Evolutionary conservation across 2,329 filamentous ascomycete species (phyloP).

Genomic region (Gaeumannomyces tritici): DNA sequence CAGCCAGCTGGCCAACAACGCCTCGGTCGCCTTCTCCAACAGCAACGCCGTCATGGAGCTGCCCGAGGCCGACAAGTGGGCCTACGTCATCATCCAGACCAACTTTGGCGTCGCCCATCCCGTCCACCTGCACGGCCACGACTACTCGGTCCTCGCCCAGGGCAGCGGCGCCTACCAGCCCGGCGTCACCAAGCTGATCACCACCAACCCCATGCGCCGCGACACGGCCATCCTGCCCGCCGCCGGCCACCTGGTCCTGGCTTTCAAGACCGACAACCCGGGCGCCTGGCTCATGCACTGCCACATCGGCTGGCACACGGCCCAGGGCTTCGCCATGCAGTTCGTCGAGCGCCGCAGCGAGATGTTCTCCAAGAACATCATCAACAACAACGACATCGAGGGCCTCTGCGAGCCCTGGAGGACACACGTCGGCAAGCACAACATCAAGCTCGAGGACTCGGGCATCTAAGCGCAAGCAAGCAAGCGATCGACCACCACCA

Average conservation of each 20-base stretch:
- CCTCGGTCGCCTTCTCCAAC: conserved; percentile 10
- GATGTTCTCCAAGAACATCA: conserved; percentile 6
- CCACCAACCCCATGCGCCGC: conserved; percentile 41
- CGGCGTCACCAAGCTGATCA: conserved; percentile 44
- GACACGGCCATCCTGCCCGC: conserved; percentile 35
- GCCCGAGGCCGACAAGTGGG: conserved; percentile 30
- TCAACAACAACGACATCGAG: conserved; percentile 4
- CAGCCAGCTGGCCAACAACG: conserved; percentile 11
- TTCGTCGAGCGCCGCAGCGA: conserved; percentile 13
- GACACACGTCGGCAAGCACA: not conserved
- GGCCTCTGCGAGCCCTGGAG: conserved; percentile 6
- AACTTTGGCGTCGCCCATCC: conserved; percentile 38
- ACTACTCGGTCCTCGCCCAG: conserved; percentile 45
- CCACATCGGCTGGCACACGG: conserved; percentile 29
- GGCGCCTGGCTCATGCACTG: conserved; percentile 47
- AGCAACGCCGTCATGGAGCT: conserved; percentile 20
- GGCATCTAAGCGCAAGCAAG: conserved; percentile 7
- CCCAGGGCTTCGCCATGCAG: conserved; percentile 12
- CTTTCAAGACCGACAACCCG: conserved; percentile 43
- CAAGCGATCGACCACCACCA: not conserved
- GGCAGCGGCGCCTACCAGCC: conserved; percentile 42
- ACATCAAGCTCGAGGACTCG: conserved; percentile 13
- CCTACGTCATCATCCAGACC: conserved; percentile 42
- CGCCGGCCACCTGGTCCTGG: conserved; percentile 28
- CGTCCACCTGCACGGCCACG: conserved; percentile 56